Evolutionary conservation across 345 rosid genomes (phyloP).

Genomic region (Euphorbia peplus): DNA sequence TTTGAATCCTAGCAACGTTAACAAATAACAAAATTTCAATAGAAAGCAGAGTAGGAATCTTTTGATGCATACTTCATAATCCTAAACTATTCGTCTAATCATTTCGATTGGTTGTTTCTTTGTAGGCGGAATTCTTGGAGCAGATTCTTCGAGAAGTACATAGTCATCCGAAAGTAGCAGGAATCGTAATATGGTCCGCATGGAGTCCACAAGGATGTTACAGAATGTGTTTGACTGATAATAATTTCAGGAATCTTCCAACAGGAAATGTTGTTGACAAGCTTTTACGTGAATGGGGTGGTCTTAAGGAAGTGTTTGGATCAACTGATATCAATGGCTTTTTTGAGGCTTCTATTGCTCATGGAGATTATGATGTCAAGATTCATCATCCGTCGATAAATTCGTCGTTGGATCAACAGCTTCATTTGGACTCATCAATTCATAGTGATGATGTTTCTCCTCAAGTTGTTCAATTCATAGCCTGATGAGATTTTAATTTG

Average conservation of each 20-base stretch:
- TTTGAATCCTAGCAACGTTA: too few species aligned
- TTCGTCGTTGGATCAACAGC: slow-evolving; percentile 18
- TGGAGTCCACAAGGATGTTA: slow-evolving; percentile 55
- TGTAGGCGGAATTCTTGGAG: slow-evolving; percentile 56
- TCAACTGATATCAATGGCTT: slow-evolving; percentile 49
- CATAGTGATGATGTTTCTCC: not conserved
- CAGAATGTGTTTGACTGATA: slow-evolving; percentile 70
- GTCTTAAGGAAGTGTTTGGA: slow-evolving; percentile 7
- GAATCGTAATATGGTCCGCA: slow-evolving; percentile 71
- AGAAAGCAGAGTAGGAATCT: too few species aligned
- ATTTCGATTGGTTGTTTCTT: too few species aligned
- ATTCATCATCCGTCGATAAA: slow-evolving; percentile 17
- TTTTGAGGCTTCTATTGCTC: slow-evolving; percentile 51
- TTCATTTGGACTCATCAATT: slow-evolving; percentile 12
- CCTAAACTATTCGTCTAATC: too few species aligned
- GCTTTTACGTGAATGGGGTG: slow-evolving; percentile 59
- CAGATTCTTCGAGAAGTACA: slow-evolving; percentile 65
- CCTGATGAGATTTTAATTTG: not conserved
- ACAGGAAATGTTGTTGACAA: slow-evolving; percentile 78
- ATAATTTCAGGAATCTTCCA: slow-evolving; percentile 53
- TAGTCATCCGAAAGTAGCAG: slow-evolving; percentile 54
- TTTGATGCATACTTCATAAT: too few species aligned
- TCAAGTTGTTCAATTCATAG: not conserved
- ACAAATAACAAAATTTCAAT: too few species aligned
- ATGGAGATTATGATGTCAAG: slow-evolving; percentile 51